Evolutionary conservation across 306 rosid genomes (phyloP).

Genomic region (Arachis hypogaea): DNA sequence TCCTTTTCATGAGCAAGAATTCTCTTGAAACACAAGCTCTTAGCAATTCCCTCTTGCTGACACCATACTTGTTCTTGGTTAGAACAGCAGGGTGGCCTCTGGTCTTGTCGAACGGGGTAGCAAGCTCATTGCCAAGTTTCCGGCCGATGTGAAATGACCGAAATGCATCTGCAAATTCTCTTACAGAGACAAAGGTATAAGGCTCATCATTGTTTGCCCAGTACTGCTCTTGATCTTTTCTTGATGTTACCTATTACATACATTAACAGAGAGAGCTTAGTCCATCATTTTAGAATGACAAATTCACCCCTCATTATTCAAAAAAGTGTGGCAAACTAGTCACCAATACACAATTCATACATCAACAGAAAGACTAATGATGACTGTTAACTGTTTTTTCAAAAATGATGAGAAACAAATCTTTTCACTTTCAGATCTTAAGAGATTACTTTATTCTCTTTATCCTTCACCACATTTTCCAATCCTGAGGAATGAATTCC

Average conservation of each 20-base stretch:
- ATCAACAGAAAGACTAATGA: too few species aligned
- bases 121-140: conserved; percentile 80
- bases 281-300: background rate
- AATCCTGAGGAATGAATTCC: too few species aligned
- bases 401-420: too few species aligned
- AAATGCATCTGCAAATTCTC: conserved; percentile 73
- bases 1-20: conserved; percentile 88
- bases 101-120: conserved; percentile 65
- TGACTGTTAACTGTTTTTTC: too few species aligned
- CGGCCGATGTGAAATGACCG: conserved; percentile 71
- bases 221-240: conserved; percentile 90
- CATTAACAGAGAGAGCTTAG: background rate
- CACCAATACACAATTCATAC: too few species aligned
- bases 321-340: too few species aligned
- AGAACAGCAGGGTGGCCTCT: conserved; percentile 79
- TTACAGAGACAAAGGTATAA: conserved; percentile 60
- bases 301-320: too few species aligned
- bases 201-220: conserved; percentile 74
- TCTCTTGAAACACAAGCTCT: conserved; percentile 83
- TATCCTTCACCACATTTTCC: too few species aligned
- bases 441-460: too few species aligned
- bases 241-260: conserved; percentile 75
- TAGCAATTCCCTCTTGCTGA: conserved; percentile 64
- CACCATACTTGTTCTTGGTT: conserved; percentile 67
- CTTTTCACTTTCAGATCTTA: too few species aligned